Evolutionary conservation across 2,329 filamentous ascomycete genomes (phyloP), one percentile per base, ranked within the genome.

Genomic region (Botrytis byssoidea): DNA sequence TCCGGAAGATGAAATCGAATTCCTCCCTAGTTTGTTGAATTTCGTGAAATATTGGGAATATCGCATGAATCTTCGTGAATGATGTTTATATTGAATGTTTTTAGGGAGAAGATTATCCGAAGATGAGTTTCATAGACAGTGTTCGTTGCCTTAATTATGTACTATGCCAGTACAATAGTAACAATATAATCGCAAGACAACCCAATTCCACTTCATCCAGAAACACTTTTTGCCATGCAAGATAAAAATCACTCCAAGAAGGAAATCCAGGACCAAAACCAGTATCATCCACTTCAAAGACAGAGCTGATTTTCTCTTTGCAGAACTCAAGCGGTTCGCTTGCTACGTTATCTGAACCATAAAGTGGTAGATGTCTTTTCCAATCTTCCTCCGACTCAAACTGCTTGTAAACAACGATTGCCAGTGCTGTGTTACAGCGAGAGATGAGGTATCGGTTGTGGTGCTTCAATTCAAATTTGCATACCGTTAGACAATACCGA

Each of bases 11-110:
- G 10, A 12, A n/a, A 51, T 14, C 22, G 0, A 1, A 51, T n/a
- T n/a, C 1, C 48, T 51, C 10, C 25, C 48, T n/a, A n/a, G 10
- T 6, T n/a, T 51, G 10, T 51, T n/a, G 48, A 10, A 51, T 51
- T n/a, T 51, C 48, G 48, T 51, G 44, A 48, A 51, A n/a, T 51
- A 1, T 51, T n/a, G 5, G 25, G 4, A n/a, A 51, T n/a, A n/a
- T n/a, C 6, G 0, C 10, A 51, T 12, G 1, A 4, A n/a, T 14
- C 0, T n/a, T 14, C 4, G n/a, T 51, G 10, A n/a, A n/a, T 51
- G 4, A n/a, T 51, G 48, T 12, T 2, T 6, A n/a, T n/a, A 51
- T 51, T n/a, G 48, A 51, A 10, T 5, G 4, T 51, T n/a, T n/a
- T n/a, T 25, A 51, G 22, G 22, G 48, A 51, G 48, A 51, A 51